Evolutionary conservation across 345 rosid genomes (phyloP).

Genomic region (Melastoma malabathricum): DNA sequence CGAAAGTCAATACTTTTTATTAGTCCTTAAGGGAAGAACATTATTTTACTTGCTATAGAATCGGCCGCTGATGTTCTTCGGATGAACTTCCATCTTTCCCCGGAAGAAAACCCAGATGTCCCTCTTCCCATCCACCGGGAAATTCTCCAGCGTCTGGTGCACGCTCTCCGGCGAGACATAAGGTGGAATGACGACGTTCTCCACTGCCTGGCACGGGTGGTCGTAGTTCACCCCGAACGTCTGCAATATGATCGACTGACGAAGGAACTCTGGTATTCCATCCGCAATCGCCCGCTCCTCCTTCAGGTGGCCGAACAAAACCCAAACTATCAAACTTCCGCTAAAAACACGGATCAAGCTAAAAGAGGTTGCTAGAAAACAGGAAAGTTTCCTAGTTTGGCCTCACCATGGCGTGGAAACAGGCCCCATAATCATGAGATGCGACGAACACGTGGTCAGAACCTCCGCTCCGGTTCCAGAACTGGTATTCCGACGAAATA

Average conservation of each 20-base stretch:
- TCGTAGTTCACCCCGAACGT: slow-evolving; percentile 76
- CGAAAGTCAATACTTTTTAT: neutral
- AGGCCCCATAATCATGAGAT: slow-evolving; percentile 87
- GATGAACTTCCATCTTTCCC: slow-evolving; percentile 96
- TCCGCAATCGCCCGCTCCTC: slow-evolving; percentile 66
- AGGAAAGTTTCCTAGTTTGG: neutral
- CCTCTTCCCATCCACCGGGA: slow-evolving; percentile 35
- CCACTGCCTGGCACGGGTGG: slow-evolving; percentile 82
- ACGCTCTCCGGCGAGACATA: slow-evolving; percentile 59
- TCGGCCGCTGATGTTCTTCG: slow-evolving; percentile 80
- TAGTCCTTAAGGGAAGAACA: neutral
- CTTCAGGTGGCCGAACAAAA: slow-evolving; percentile 17
- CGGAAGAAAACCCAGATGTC: slow-evolving; percentile 83
- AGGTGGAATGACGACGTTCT: slow-evolving; percentile 87
- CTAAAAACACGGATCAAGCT: neutral
- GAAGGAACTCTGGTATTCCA: slow-evolving; percentile 85
- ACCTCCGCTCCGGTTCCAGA: slow-evolving; percentile 80
- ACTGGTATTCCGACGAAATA: slow-evolving; percentile 40
- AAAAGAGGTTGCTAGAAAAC: neutral
- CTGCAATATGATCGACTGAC: slow-evolving; percentile 64
- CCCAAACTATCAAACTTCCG: neutral
- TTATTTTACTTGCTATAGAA: slow-evolving; percentile 81
- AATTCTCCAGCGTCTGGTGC: slow-evolving; percentile 23
- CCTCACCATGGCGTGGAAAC: slow-evolving; percentile 78
- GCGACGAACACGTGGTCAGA: slow-evolving; percentile 87